Percentiles rank a stretch among this genome's conserved stretches.
Evolutionary conservation across 2,329 filamentous ascomycete species (phyloP).

Genomic region (Fusarium longipes): DNA sequence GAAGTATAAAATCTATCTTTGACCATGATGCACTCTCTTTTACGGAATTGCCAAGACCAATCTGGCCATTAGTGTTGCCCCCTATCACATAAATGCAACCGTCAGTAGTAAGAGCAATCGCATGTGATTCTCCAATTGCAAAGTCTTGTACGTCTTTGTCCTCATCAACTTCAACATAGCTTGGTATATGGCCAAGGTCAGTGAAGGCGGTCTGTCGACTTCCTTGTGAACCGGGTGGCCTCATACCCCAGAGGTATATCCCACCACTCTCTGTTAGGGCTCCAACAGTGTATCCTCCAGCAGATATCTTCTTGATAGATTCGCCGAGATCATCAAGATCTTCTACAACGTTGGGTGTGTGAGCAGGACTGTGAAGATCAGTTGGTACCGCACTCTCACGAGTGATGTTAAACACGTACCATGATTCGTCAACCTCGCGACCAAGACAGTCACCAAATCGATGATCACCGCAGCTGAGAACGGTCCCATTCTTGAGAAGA

Average conservation of each 20-base stretch:
- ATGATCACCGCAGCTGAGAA: constrained; percentile 68
- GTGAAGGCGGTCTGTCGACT: constrained; percentile 51
- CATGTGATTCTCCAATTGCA: constrained; percentile 68
- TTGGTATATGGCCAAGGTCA: constrained; percentile 50
- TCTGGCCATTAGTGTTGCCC: constrained; percentile 68
- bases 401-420: constrained; percentile 42
- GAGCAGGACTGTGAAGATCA: constrained; percentile 54
- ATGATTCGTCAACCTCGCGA: constrained; percentile 56
- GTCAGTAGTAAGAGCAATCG: constrained; percentile 64
- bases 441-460: constrained; percentile 69
- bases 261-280: constrained; percentile 68
- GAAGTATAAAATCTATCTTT: constrained; percentile 48
- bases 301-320: constrained; percentile 64
- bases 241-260: constrained; percentile 70
- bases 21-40: constrained; percentile 51
- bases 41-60: constrained; percentile 57
- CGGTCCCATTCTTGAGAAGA: constrained; percentile 56
- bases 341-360: constrained; percentile 58
- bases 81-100: constrained; percentile 67
- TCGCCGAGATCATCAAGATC: constrained; percentile 64
- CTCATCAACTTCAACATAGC: constrained; percentile 59
- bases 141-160: constrained; percentile 67
- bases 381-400: constrained; percentile 12
- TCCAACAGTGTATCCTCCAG: constrained; percentile 67
- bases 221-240: constrained; percentile 34